Base-by-base conservation (phyloP, 441 rosid genomes). In the Omphalea diandra region DNA sequence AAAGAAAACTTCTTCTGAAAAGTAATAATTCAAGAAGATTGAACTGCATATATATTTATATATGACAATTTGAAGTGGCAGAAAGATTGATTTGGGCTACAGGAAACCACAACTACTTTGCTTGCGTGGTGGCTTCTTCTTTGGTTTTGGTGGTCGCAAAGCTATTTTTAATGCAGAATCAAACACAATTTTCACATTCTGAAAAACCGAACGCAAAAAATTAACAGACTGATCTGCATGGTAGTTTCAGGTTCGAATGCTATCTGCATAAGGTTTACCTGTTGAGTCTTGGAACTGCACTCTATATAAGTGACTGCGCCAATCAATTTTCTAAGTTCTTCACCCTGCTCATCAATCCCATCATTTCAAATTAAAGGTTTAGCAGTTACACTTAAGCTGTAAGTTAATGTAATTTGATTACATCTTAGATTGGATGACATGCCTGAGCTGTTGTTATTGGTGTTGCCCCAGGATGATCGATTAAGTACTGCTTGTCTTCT, bases 241-340 rank as follows among this genome's bases (percentile, higher is more conserved):
- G n/a, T n/a, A n/a, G n/a, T n/a, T n/a, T n/a, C n/a, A n/a, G n/a
- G n/a, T n/a, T n/a, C n/a, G n/a, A n/a, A n/a, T n/a, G n/a, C n/a
- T n/a, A n/a, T n/a, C n/a, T n/a, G n/a, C n/a, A n/a, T n/a, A n/a
- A n/a, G n/a, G n/a, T n/a, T 40, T 8, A 79, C 98, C 97, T 88
- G 90, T 70, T 91, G 98, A 73, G 97, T 94, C 80, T 91, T 94
- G 73, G 98, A 88, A 76, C 98, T 94, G 86, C 98, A 94, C 65
- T 94, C 98, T 5, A 87, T 73, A 81, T 91, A 94, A 24, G 80
- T 79, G 18, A 83, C 82, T 0, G 97, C 98, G 27, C 96, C 97
- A 44, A 88, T 85, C 85, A 86, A 75, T 73, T 89, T 91, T 87
- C 78, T 87, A 79, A 94, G 63, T 60, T 94, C 98, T 77, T 91